Evolutionary conservation across 2,329 filamentous ascomycete species (phyloP), one percentile per base, ranked within the genome.

Genomic region (Talaromyces sp.): DNA sequence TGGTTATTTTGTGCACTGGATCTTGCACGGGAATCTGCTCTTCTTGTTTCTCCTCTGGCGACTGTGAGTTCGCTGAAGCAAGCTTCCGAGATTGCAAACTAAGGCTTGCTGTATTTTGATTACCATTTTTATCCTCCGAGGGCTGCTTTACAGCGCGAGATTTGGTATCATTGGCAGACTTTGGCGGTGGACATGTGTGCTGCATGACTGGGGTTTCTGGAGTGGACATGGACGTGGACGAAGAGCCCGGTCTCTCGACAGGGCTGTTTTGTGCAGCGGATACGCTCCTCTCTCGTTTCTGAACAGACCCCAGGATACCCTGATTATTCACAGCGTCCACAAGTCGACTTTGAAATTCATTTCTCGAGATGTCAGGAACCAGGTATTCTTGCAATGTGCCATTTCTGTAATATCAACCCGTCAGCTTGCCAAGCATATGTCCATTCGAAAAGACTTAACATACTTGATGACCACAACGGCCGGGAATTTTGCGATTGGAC

Each of bases 371-470:
- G 8, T 86, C 87, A 1, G 84, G 76, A 33, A 85, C 79, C 9
- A 96, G 80, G 68, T 92, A 91, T 69, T 93, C 87, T 65, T 88
- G 86, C 13, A 96, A 76, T 56, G 89, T 83, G 8, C 88, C 90
- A 71, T 91, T 88, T 66, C 84, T 86, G 59, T 35, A n/a, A 41
- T 8, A n/a, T 11, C 16, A 39, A 10, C 11, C 17, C 17, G 54
- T 67, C 54, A 68, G 55, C 52, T 30, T 36, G 14, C 22, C 3
- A 36, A 14, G 13, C 16, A 24, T 19, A n/a, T 14, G 29, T 16
- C 11, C 11, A 16, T 11, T 4, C 17, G n/a, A 11, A 20, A 17
- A 3, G 9, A 13, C 9, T 24, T 36, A 3, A 52, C 80, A 47
- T 76, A 87, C 83, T 86, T 85, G 62, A 96, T 92, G 17, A 95